phyloP scores from a whole-genome alignment of 2,329 filamentous ascomycete genomes.

The Venturia effusa region DNA sequence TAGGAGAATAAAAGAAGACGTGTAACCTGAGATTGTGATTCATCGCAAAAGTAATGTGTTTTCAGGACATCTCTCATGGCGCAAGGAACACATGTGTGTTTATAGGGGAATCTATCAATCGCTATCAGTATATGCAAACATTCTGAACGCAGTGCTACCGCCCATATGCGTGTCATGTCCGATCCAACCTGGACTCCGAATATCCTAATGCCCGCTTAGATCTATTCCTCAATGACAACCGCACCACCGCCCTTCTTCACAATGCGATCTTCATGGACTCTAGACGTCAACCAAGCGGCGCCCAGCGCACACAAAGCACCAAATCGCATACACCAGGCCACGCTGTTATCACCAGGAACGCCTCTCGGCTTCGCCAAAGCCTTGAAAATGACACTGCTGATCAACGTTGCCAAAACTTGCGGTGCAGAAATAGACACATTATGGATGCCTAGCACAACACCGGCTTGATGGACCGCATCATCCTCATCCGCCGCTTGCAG shows the following conservation, averaged over 20 bases:
- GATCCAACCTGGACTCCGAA: not conserved
- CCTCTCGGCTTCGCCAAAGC: slow-evolving; percentile 80
- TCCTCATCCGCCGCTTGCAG: slow-evolving; percentile 35
- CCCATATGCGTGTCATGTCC: not conserved
- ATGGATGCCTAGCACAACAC: slow-evolving; percentile 87
- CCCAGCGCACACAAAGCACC: slow-evolving; percentile 69
- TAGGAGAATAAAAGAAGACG: too few species aligned
- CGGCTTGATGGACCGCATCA: slow-evolving; percentile 63
- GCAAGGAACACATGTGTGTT: too few species aligned
- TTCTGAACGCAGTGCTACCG: not conserved
- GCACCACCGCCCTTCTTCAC: not conserved
- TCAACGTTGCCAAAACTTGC: slow-evolving; percentile 80
- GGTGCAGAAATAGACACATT: slow-evolving; percentile 90
- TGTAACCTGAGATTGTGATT: too few species aligned
- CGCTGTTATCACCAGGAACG: slow-evolving; percentile 72
- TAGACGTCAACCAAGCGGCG: slow-evolving; percentile 61
- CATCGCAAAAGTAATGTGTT: too few species aligned
- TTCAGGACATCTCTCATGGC: too few species aligned
- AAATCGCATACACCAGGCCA: slow-evolving; percentile 75
- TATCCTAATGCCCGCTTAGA: not conserved
- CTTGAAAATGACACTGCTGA: slow-evolving; percentile 75
- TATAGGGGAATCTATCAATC: not conserved
- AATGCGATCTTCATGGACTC: slow-evolving; percentile 49
- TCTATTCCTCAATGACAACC: not conserved
- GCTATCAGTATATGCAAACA: not conserved